phyloP scores from a whole-genome alignment of 2,329 filamentous ascomycete species.

The Balansia obtecta region DNA sequence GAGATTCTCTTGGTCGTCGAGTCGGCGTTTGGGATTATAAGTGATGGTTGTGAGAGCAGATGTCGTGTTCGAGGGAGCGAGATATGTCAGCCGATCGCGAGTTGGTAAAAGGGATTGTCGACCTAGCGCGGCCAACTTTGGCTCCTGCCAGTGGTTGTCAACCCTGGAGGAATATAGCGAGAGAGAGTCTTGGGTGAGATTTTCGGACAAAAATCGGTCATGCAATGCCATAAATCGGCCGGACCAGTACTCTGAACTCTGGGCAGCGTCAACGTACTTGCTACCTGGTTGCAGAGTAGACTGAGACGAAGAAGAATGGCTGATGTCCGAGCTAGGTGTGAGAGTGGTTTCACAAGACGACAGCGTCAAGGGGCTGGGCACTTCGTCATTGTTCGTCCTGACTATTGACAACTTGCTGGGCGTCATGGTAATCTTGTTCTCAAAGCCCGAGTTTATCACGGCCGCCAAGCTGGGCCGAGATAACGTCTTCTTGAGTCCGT shows the following conservation, averaged over 20 bases:
- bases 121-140: background rate
- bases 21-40: conserved; percentile 7
- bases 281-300: conserved; percentile 12
- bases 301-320: background rate
- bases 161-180: background rate
- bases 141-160: background rate
- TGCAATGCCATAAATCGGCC: conserved; percentile 46
- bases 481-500: conserved; percentile 32
- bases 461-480: conserved; percentile 21
- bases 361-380: background rate
- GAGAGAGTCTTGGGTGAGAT: conserved; percentile 9
- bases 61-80: conserved; percentile 20
- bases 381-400: background rate
- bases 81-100: conserved; percentile 13
- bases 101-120: conserved; percentile 1
- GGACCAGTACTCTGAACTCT: conserved; percentile 44
- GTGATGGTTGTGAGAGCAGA: conserved; percentile 17
- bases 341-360: background rate
- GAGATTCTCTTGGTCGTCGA: conserved; percentile 28
- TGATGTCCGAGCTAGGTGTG: background rate
- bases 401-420: background rate
- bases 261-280: conserved; percentile 26
- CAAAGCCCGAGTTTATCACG: conserved; percentile 11
- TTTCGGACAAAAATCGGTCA: conserved; percentile 29
- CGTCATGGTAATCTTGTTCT: conserved; percentile 7